Percentiles rank a stretch among this genome's conserved stretches.
Evolutionary conservation across 2,329 filamentous ascomycete genomes (phyloP).

Genomic region (Pseudocercospora eumusae): DNA sequence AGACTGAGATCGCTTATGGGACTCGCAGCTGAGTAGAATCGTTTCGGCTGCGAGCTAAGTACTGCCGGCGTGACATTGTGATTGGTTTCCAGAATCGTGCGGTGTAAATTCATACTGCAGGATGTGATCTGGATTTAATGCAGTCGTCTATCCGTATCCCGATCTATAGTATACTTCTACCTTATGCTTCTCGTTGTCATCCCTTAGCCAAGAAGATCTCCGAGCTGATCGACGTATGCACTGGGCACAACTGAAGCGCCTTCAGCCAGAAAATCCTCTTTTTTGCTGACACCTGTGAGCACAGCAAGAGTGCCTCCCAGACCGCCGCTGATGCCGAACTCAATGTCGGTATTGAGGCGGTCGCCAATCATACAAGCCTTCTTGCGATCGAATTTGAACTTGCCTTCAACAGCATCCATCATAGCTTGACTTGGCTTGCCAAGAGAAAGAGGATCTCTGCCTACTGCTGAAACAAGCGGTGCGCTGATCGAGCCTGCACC

Average conservation of each 20-base stretch:
- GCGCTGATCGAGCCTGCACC: constrained; percentile 83
- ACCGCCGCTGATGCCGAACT: constrained; percentile 87
- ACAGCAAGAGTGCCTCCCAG: constrained; percentile 90
- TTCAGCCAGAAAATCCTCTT: constrained; percentile 75
- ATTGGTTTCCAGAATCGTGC: neutral
- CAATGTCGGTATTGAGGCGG: constrained; percentile 90
- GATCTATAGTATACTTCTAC: neutral
- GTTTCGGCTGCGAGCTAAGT: neutral
- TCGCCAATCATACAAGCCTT: constrained; percentile 96
- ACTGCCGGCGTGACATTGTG: neutral
- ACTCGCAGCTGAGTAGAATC: neutral
- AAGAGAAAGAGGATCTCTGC: constrained; percentile 70
- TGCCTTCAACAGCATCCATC: constrained; percentile 98
- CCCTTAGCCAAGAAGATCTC: constrained; percentile 62
- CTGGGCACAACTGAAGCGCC: constrained; percentile 70
- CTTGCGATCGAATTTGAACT: constrained; percentile 82
- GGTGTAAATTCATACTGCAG: neutral
- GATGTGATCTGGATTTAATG: neutral
- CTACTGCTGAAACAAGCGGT: constrained; percentile 66
- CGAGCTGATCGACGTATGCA: constrained; percentile 81
- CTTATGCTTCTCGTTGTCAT: neutral
- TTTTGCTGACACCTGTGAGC: constrained; percentile 83
- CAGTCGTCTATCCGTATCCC: neutral
- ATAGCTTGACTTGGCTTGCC: constrained; percentile 98
- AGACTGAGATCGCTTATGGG: neutral